Conservation (phyloP, 2,329 filamentous ascomycete genomes). For the Neonectria faginata region DNA sequence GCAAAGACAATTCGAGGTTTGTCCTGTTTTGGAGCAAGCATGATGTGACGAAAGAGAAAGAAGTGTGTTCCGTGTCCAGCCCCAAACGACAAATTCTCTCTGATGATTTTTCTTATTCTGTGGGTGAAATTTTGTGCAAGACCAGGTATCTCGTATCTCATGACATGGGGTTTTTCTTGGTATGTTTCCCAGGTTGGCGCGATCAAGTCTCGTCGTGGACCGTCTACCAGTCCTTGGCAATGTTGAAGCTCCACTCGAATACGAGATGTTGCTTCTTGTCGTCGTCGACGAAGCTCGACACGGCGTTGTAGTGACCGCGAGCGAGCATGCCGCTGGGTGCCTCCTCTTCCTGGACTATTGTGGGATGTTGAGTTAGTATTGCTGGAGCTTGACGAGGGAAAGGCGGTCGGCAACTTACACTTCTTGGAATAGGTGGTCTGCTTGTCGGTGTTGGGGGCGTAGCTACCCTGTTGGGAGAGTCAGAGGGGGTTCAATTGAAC, state of each 20-base stretch:
- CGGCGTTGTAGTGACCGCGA: conserved; percentile 89
- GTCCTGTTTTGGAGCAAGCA: conserved; percentile 31
- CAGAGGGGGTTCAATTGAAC: conserved; percentile 30
- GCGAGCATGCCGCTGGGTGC: conserved; percentile 91
- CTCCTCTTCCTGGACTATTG: conserved; percentile 86
- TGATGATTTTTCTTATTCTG: conserved; percentile 20
- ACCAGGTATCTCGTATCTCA: conserved; percentile 48
- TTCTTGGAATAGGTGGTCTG: conserved; percentile 89
- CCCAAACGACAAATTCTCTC: conserved; percentile 26
- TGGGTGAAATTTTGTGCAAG: conserved; percentile 26
- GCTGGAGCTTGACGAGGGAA: neutral
- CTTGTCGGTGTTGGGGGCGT: conserved; percentile 90
- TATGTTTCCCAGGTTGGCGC: conserved; percentile 24
- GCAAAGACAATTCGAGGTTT: conserved; percentile 21
- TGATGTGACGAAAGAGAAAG: conserved; percentile 38
- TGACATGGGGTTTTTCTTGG: conserved; percentile 39
- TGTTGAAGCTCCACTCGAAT: conserved; percentile 97
- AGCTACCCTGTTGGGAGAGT: conserved; percentile 76
- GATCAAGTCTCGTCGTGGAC: conserved; percentile 2
- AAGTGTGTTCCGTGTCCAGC: conserved; percentile 32
- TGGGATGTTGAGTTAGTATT: conserved; percentile 9
- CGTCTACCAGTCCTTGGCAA: conserved; percentile 91
- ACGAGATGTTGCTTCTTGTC: conserved; percentile 90
- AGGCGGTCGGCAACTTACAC: conserved; percentile 70
- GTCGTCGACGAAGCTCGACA: conserved; percentile 93